phyloP scores from a whole-genome alignment of 768 basidiomycete genomes.

The Russula sp. region DNA sequence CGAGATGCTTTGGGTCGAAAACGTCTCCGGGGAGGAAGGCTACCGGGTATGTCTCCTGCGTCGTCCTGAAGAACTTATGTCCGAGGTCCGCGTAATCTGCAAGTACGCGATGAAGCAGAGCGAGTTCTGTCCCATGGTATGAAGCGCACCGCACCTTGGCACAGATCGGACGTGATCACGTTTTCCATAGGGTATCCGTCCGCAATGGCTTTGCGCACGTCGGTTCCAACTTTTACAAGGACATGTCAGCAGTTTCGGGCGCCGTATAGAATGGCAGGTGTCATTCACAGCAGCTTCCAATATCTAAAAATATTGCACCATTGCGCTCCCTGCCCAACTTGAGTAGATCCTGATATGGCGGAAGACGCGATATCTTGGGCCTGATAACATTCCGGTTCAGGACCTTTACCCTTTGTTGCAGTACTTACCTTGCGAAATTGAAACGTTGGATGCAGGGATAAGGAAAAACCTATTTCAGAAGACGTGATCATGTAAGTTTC shows the following conservation, averaged over 20 bases:
- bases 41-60: slow-evolving; percentile 46
- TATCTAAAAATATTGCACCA: slow-evolving; percentile 38
- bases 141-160: slow-evolving; percentile 29
- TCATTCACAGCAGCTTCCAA: slow-evolving; percentile 41
- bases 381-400: not conserved
- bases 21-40: slow-evolving; percentile 51
- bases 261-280: not conserved
- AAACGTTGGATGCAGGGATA: slow-evolving; percentile 13
- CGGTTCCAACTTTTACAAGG: slow-evolving; percentile 35
- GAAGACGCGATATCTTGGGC: not conserved
- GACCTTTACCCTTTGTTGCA: not conserved
- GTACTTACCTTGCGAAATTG: slow-evolving; percentile 1
- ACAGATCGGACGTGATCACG: slow-evolving; percentile 36
- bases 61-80: slow-evolving; percentile 53
- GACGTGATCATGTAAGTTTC: not conserved
- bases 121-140: too few relatives aligned
- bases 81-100: slow-evolving; percentile 58
- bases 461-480: not conserved
- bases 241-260: not conserved
- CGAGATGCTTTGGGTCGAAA: slow-evolving; percentile 43
- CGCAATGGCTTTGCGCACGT: slow-evolving; percentile 35
- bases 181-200: slow-evolving; percentile 42
- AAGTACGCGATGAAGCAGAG: not conserved
- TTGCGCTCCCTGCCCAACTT: slow-evolving; percentile 34
- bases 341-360: slow-evolving; percentile 1